These are phyloP conservation scores for Geosiphon pyriformis DNA, from an alignment of 192 early-diverging fungal genomes.

Conservation along the genomic window DNA sequence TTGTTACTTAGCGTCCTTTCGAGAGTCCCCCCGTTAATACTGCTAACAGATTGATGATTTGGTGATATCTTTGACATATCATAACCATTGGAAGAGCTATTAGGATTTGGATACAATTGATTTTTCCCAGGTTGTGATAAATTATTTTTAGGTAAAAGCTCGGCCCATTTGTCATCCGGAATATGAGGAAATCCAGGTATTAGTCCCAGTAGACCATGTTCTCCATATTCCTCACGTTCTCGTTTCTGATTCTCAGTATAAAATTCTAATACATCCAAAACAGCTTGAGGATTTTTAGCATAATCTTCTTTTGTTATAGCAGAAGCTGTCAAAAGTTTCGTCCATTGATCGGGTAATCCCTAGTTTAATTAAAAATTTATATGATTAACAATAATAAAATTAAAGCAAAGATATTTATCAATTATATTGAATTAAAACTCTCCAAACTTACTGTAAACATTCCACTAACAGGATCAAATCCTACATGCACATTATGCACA, in stretches of 20 bases:
- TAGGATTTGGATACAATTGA: constrained; percentile 26
- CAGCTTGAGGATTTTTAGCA: constrained; percentile 96
- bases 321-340: constrained; percentile 83
- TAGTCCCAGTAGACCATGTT: neutral
- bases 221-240: constrained; percentile 49
- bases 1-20: neutral
- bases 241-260: constrained; percentile 82
- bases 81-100: constrained; percentile 30
- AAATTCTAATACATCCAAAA: constrained; percentile 95
- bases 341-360: constrained; percentile 97
- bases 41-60: neutral
- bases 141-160: constrained; percentile 48
- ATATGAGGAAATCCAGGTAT: constrained; percentile 30
- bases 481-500: constrained; percentile 79
- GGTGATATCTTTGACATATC: constrained; percentile 28
- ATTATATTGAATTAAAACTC: neutral
- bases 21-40: neutral
- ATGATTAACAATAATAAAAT: neutral
- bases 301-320: constrained; percentile 97
- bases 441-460: constrained; percentile 48
- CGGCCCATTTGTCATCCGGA: constrained; percentile 53
- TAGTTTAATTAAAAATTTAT: constrained; percentile 14
- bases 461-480: constrained; percentile 58
- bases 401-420: constrained; percentile 9
- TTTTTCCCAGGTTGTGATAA: constrained; percentile 26